Conservation (phyloP, 768 basidiomycete species). For the Polyporus arcularius region DNA sequence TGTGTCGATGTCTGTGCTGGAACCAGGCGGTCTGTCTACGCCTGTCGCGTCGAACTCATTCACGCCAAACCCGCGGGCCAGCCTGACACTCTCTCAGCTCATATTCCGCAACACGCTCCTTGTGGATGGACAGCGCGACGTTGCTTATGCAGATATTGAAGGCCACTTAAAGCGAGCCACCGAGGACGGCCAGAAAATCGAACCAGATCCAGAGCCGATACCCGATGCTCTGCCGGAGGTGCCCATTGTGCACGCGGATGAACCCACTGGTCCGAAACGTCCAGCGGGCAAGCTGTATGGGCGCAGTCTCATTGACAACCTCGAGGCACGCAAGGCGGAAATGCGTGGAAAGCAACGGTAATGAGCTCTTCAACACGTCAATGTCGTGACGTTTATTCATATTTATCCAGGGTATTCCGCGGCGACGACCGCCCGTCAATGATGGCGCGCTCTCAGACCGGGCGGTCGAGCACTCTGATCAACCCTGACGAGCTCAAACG, state of each 20-base stretch:
- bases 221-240: slow-evolving; percentile 32
- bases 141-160: slow-evolving; percentile 62
- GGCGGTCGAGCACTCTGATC: slow-evolving; percentile 69
- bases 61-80: slow-evolving; percentile 75
- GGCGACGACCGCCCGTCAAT: slow-evolving; percentile 91
- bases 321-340: slow-evolving; percentile 79
- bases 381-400: neutral
- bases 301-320: slow-evolving; percentile 86
- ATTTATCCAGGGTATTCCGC: slow-evolving; percentile 66
- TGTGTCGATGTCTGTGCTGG: slow-evolving; percentile 33
- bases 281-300: slow-evolving; percentile 85
- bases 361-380: slow-evolving; percentile 13
- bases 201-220: slow-evolving; percentile 42
- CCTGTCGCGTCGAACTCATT: slow-evolving; percentile 58
- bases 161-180: slow-evolving; percentile 66
- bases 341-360: slow-evolving; percentile 87
- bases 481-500: slow-evolving; percentile 64
- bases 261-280: slow-evolving; percentile 35
- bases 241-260: slow-evolving; percentile 28
- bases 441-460: slow-evolving; percentile 72
- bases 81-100: slow-evolving; percentile 75
- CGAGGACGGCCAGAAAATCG: slow-evolving; percentile 77
- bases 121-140: slow-evolving; percentile 66
- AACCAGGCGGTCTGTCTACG: slow-evolving; percentile 25
- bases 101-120: slow-evolving; percentile 82